Conservation (phyloP, 2,329 filamentous ascomycete species). For the Macrophomina pseudophaseolina region DNA sequence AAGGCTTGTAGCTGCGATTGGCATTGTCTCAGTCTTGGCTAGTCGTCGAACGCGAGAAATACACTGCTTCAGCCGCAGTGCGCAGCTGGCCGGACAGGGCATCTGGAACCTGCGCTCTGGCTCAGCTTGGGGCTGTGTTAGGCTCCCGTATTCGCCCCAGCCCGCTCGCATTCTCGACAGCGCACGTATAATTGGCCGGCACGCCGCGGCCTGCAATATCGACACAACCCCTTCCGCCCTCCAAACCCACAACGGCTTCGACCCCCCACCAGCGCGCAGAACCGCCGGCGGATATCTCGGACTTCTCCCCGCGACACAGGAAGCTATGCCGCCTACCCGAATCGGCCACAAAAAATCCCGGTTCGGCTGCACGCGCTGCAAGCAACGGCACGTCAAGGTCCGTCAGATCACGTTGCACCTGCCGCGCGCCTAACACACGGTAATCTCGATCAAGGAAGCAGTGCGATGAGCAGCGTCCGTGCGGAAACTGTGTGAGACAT, state of each 20-base stretch:
- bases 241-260: neutral
- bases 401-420: neutral
- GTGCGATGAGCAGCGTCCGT: slow-evolving; percentile 22
- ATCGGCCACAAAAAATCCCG: slow-evolving; percentile 18
- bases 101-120: neutral
- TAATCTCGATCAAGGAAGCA: neutral
- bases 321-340: slow-evolving; percentile 17
- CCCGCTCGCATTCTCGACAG: neutral
- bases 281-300: neutral
- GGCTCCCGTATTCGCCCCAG: neutral
- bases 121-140: slow-evolving; percentile 1
- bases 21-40: neutral
- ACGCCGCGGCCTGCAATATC: neutral
- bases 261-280: neutral
- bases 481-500: slow-evolving; percentile 2
- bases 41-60: neutral
- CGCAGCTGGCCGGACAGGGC: neutral
- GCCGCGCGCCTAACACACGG: neutral
- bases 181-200: slow-evolving; percentile 6
- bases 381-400: slow-evolving; percentile 21
- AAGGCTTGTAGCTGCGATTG: neutral
- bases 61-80: neutral
- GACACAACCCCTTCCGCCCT: neutral
- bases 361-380: slow-evolving; percentile 16
- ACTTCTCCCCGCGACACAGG: neutral